Percentiles rank a stretch among this genome's conserved stretches.
Evolutionary conservation across 2,329 filamentous ascomycete genomes (phyloP).

Genomic region (Dryadomyces quercus-mongolicae): DNA sequence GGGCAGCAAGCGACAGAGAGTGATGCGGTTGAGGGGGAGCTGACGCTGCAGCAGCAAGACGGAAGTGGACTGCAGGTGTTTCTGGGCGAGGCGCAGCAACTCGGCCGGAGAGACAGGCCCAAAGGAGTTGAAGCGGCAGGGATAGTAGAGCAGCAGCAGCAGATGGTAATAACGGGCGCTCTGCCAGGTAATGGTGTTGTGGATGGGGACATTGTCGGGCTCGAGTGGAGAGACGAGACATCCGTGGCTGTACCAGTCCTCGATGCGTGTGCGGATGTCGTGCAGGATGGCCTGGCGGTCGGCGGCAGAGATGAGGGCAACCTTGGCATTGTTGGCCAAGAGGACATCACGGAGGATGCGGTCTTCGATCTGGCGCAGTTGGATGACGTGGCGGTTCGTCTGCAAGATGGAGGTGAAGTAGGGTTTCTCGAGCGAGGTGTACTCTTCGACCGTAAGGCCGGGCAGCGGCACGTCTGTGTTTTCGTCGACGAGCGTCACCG

Average conservation of each 20-base stretch:
- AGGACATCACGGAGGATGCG: constrained; percentile 24
- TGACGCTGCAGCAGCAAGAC: constrained; percentile 29
- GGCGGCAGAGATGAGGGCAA: constrained; percentile 9
- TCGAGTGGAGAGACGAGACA: constrained; percentile 28
- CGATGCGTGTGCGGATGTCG: constrained; percentile 27
- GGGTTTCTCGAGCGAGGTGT: constrained; percentile 24
- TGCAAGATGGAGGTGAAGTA: constrained; percentile 28
- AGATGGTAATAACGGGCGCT: constrained; percentile 31
- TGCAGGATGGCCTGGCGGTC: constrained; percentile 18
- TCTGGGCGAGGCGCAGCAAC: constrained; percentile 25
- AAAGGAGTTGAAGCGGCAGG: constrained; percentile 16
- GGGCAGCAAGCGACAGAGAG: constrained; percentile 26
- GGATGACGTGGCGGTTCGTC: constrained; percentile 31
- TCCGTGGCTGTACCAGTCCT: constrained; percentile 33
- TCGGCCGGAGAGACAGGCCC: constrained; percentile 19
- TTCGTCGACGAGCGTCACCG: constrained; percentile 25
- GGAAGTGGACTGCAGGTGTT: constrained; percentile 28
- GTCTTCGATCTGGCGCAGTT: constrained; percentile 30
- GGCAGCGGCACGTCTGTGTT: constrained; percentile 28
- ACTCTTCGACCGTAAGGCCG: constrained; percentile 31
- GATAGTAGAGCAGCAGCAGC: constrained; percentile 30
- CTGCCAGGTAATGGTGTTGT: constrained; percentile 31
- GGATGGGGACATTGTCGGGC: constrained; percentile 30
- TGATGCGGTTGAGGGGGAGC: constrained; percentile 29
- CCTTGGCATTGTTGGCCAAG: constrained; percentile 13